Evolutionary conservation across 257 asterid genomes (phyloP), one percentile per base, ranked within the genome.

Genomic region (Echites panduratus): DNA sequence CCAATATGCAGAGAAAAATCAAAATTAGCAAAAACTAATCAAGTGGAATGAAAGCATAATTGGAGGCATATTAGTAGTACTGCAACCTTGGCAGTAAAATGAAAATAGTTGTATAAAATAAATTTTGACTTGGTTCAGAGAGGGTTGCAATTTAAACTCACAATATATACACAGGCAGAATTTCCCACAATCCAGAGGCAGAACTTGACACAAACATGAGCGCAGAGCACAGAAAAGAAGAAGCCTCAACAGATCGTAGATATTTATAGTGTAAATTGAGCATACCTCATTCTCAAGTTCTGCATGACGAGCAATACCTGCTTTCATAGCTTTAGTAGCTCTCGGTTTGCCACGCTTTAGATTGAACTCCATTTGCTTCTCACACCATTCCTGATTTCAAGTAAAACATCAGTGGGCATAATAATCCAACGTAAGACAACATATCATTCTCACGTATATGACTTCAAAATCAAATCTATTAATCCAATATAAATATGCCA

Each of bases 351-450:
- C 96, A 40, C 72, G 35, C 63, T 70, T 79, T 49, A 93, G 84
- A 65, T 62, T 71, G 75, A 77, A 89, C 77, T 89, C 98, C 84
- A 83, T 89, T 75, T 88, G 92, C 63, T 93, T 93, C 81, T 91
- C 97, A 79, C 98, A 93, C 98, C 98, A 93, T 82, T 93, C 98
- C 98, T 93, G 78, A 63, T 56, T 57, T 45, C 77, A 50, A 27
- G 49, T 13, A 0, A 43, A 67, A 43, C 20, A 45, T 67, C 57
- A 67, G 12, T 26, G 7, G 20, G 24, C 40, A 67, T 20, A 63
- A 5, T n/a, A 50, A 26, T 14, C 14, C 27, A 59, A 58, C 9
- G 41, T 19, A 52, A 40, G 47, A 41, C 52, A 1, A 38, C 27
- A 38, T n/a, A n/a, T 38, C 3, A 38, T 0, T 27, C 40, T 61